Evolutionary conservation across 2,329 filamentous ascomycete genomes (phyloP), one percentile per base, ranked within the genome.

Genomic region (Colletotrichum gigasporum): DNA sequence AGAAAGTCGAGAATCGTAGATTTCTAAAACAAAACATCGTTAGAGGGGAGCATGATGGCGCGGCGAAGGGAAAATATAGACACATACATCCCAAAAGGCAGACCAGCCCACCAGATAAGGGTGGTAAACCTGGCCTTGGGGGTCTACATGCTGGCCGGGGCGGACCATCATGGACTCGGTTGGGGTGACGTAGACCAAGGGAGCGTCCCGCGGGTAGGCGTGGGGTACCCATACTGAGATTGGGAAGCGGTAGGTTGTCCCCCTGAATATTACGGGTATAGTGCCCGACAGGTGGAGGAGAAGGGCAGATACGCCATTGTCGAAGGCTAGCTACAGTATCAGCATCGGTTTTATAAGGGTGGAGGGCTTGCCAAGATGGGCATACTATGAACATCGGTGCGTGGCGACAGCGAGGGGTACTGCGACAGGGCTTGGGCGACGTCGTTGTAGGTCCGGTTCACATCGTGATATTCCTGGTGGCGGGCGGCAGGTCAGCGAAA

Each of bases 341-440:
- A 73, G 73, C 67, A 68, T 65, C 12, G 11, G 18, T 20, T 56
- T 34, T 42, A 34, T 63, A 32, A 63, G 62, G 65, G 37, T 34
- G 50, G 34, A 56, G 57, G 45, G 66, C 12, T 35, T 16, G 24
- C n/a, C n/a, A n/a, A n/a, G n/a, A n/a, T n/a, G n/a, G n/a, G 54
- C 88, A 71, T 85, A 97, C 94, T 98, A 79, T 98, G 96, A 53
- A 98, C 94, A 77, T 98, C 94, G 66, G 96, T 99, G 70, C 92
- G 88, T 24, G 94, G 93, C 8, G 90, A 87, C 20, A 99, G 84
- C 2, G 92, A 91, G 7, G 93, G 88, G 74, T 94, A 93, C 70
- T 91, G 87, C 30, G 91, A 87, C 55, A 99, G 87, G 26, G 90
- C 88, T 74, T 93, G 91, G 67, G 92, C 94, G 70, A 96, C 90